phyloP scores from a whole-genome alignment of 257 asterid species.

The Anisodus acutangulus region DNA sequence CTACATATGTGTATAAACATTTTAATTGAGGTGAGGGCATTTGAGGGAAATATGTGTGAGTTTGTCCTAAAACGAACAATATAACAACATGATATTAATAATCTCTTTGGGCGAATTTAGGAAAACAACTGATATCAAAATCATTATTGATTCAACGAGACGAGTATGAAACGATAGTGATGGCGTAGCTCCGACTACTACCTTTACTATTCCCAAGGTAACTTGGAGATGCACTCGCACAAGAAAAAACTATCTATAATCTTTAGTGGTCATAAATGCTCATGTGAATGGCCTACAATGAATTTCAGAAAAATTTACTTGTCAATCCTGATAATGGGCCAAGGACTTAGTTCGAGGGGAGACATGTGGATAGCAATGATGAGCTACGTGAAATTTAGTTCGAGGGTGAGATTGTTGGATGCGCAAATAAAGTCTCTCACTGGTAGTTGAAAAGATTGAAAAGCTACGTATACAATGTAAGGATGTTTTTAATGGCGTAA shows the following conservation, averaged over 20 bases:
- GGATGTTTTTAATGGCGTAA: too few species aligned
- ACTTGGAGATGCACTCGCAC: background rate
- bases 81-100: background rate
- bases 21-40: background rate
- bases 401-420: too few species aligned
- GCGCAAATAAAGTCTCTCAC: background rate
- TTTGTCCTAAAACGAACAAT: background rate
- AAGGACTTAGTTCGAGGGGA: background rate
- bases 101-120: background rate
- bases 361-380: too few species aligned
- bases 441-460: background rate
- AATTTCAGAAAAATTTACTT: too few species aligned
- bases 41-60: background rate
- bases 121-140: background rate
- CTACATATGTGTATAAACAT: background rate
- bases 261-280: background rate
- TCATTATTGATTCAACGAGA: too few species aligned
- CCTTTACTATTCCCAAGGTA: background rate
- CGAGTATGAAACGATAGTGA: background rate
- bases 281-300: background rate
- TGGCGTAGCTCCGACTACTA: too few species aligned
- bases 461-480: too few species aligned
- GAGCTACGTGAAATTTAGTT: too few species aligned
- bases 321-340: too few species aligned
- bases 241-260: too few species aligned